Conservation (phyloP, 2,329 filamentous ascomycete genomes). For the Paraconiothyrium sp. region DNA sequence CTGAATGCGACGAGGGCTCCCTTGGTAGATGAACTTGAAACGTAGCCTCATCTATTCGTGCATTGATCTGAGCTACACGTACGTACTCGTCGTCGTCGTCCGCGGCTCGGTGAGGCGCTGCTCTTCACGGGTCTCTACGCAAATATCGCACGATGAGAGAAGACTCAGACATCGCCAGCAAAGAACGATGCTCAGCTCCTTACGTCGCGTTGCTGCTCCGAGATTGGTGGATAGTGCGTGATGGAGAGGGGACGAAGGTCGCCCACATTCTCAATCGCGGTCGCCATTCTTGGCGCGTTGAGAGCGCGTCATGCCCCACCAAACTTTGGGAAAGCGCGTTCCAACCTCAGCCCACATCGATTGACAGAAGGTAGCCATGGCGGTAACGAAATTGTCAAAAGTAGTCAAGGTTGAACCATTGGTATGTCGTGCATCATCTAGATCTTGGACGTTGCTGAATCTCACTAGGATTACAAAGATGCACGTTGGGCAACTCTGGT, state of each 20-base stretch:
- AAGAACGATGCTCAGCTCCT: not conserved
- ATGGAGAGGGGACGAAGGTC: not conserved
- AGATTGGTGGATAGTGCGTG: not conserved
- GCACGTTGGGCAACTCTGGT: slow-evolving; percentile 53
- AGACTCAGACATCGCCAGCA: not conserved
- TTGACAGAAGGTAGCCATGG: slow-evolving; percentile 23
- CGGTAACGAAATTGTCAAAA: slow-evolving; percentile 39
- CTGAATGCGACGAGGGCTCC: not conserved
- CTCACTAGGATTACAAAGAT: slow-evolving; percentile 46
- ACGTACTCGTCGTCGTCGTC: not conserved
- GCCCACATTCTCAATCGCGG: not conserved
- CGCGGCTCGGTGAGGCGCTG: not conserved
- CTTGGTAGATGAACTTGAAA: not conserved
- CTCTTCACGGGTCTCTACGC: not conserved
- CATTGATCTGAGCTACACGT: not conserved
- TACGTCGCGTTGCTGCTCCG: not conserved
- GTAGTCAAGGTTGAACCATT: slow-evolving; percentile 48
- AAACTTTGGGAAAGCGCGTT: not conserved
- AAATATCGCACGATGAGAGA: not conserved
- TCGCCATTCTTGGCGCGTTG: slow-evolving; percentile 1
- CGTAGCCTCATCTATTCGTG: not conserved
- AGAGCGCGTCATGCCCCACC: slow-evolving; percentile 2
- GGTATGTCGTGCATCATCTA: slow-evolving; percentile 30
- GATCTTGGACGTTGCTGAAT: slow-evolving; percentile 21
- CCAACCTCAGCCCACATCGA: not conserved